These are phyloP conservation scores for Biscogniauxia mediterranea DNA, from an alignment of 2,329 filamentous ascomycete genomes.

Conservation along the genomic window DNA sequence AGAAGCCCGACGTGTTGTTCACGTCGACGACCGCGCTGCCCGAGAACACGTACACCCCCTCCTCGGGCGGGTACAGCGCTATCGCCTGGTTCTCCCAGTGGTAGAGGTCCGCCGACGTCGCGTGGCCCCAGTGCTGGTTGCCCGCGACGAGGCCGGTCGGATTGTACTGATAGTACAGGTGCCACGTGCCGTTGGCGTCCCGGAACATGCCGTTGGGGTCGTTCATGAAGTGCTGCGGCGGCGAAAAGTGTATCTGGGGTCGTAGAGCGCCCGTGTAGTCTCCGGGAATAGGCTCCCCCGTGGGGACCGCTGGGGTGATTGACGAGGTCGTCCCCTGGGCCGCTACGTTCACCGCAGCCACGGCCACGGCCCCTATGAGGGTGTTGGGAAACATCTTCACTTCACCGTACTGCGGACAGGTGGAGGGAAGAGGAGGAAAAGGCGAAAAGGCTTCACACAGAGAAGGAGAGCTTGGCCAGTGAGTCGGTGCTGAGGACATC, in stretches of 20 bases:
- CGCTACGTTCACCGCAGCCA: background rate
- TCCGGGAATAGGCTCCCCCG: slow-evolving; percentile 24
- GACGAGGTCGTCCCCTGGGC: background rate
- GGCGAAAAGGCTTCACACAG: background rate
- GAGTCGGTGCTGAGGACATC: background rate
- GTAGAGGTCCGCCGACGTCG: slow-evolving; percentile 60
- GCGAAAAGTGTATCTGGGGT: slow-evolving; percentile 56
- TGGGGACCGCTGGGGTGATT: slow-evolving; percentile 29
- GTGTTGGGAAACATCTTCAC: background rate
- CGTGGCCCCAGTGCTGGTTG: slow-evolving; percentile 63
- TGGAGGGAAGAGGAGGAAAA: background rate
- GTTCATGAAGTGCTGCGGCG: slow-evolving; percentile 54
- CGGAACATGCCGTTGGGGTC: slow-evolving; percentile 65
- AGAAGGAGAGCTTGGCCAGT: background rate
- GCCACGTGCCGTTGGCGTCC: slow-evolving; percentile 56
- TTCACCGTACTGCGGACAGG: background rate
- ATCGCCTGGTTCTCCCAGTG: slow-evolving; percentile 65
- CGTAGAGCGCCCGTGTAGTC: slow-evolving; percentile 35
- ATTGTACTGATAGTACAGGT: slow-evolving; percentile 61
- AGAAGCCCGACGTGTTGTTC: slow-evolving; percentile 67
- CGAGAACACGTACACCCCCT: slow-evolving; percentile 47
- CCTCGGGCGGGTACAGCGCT: slow-evolving; percentile 51
- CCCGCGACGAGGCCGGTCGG: slow-evolving; percentile 26
- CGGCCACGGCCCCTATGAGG: background rate
- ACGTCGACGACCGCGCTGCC: slow-evolving; percentile 58